These are phyloP conservation scores for Trametes punicea DNA, from an alignment of 768 basidiomycete species.

Conservation along the genomic window DNA sequence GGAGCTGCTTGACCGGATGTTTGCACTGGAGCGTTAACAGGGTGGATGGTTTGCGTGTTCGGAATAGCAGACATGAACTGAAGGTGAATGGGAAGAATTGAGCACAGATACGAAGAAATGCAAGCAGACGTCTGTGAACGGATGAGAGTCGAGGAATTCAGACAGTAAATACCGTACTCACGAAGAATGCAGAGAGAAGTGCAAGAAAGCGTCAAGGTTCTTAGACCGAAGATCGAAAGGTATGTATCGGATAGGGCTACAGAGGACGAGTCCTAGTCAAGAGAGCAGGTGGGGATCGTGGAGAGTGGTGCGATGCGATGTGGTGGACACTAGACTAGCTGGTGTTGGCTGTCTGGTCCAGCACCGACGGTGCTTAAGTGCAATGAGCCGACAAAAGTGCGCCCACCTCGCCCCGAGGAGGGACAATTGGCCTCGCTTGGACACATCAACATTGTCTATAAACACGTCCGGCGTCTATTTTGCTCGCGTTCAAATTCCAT, in stretches of 20 bases:
- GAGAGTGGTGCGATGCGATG: conserved; percentile 4
- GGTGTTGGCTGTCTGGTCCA: conserved; percentile 18
- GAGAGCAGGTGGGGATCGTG: conserved; percentile 2
- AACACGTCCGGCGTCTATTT: conserved; percentile 18
- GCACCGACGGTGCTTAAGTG: conserved; percentile 20
- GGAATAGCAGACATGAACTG: conserved; percentile 26
- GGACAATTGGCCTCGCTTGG: conserved; percentile 23
- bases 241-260: conserved; percentile 19
- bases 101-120: background rate
- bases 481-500: conserved; percentile 10
- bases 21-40: conserved; percentile 5
- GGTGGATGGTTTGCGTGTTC: conserved; percentile 4
- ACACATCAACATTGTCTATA: conserved; percentile 22
- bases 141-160: background rate
- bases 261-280: conserved; percentile 14
- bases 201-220: background rate
- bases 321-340: conserved; percentile 28
- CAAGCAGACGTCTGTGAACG: conserved; percentile 2
- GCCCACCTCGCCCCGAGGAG: conserved; percentile 18
- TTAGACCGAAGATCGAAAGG: conserved; percentile 4
- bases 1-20: conserved; percentile 18
- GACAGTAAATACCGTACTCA: background rate
- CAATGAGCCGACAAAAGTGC: conserved; percentile 26
- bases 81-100: no score
- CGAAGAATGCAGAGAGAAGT: background rate